These are phyloP conservation scores for Heliosperma pusillum DNA, from an alignment of 148 eudicot species.

Conservation along the genomic window DNA sequence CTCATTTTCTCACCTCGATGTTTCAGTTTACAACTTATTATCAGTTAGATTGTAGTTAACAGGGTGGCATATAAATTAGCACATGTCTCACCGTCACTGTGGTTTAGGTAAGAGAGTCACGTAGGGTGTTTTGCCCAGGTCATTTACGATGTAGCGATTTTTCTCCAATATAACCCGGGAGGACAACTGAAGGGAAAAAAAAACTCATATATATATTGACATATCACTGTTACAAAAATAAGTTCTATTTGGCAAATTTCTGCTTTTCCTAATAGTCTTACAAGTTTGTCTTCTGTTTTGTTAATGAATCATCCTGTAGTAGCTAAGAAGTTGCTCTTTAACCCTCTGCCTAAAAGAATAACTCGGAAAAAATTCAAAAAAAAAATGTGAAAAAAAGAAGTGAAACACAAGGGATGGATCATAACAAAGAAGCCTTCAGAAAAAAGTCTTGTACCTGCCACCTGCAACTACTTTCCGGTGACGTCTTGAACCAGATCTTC, in stretches of 20 bases:
- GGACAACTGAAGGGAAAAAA: conserved; percentile 27
- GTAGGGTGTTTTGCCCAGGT: too few relatives aligned
- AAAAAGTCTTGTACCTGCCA: conserved; percentile 32
- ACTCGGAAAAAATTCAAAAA: not conserved
- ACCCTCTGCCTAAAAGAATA: conserved; percentile 12
- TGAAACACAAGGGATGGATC: conserved; percentile 4
- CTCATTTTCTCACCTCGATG: too few relatives aligned
- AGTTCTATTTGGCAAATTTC: conserved; percentile 11
- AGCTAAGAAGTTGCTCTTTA: conserved; percentile 2
- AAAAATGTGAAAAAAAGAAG: not conserved
- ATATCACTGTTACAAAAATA: conserved; percentile 22
- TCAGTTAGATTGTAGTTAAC: too few relatives aligned
- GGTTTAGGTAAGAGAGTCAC: too few relatives aligned
- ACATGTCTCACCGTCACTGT: too few relatives aligned
- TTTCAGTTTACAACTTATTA: too few relatives aligned
- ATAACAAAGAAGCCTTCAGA: conserved; percentile 25
- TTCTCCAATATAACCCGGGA: too few relatives aligned
- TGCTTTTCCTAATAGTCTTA: conserved; percentile 20
- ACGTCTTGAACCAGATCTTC: conserved; percentile 53
- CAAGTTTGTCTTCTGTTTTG: conserved; percentile 29
- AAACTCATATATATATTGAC: conserved; percentile 33
- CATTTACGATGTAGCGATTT: too few relatives aligned
- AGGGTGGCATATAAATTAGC: too few relatives aligned
- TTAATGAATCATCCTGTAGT: conserved; percentile 19
- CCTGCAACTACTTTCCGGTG: conserved; percentile 55